Evolutionary conservation across 2,329 filamentous ascomycete species (phyloP).

Genomic region (Fusarium sp.): DNA sequence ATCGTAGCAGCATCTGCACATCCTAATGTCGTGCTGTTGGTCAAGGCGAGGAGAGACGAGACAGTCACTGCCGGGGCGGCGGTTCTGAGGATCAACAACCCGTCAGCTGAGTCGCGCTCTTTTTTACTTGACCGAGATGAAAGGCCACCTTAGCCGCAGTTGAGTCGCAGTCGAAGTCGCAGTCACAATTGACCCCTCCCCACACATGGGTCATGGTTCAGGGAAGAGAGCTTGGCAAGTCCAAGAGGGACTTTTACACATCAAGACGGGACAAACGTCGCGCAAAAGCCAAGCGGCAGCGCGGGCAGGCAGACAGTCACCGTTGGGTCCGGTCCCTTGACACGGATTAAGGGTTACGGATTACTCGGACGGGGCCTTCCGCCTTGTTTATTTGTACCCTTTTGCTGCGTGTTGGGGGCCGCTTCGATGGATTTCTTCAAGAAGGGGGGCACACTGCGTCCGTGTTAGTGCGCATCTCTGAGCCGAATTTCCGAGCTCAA

Average conservation of each 20-base stretch:
- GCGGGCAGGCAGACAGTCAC: not conserved
- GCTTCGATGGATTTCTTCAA: constrained; percentile 1
- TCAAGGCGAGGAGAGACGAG: not conserved
- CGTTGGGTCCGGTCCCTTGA: not conserved
- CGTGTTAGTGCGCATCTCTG: constrained; percentile 14
- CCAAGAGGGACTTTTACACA: constrained; percentile 1
- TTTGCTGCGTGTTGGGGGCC: not conserved
- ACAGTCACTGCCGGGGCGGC: not conserved
- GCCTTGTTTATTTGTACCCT: not conserved
- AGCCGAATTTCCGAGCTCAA: constrained; percentile 36
- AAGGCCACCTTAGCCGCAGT: not conserved
- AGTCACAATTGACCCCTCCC: not conserved
- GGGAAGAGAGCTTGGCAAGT: not conserved
- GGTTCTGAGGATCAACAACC: not conserved
- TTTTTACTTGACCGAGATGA: constrained; percentile 15
- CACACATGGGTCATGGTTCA: not conserved
- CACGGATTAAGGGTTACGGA: constrained; percentile 2
- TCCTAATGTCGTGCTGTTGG: not conserved
- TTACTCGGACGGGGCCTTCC: not conserved
- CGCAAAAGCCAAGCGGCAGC: not conserved
- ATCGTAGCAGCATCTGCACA: not conserved
- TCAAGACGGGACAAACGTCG: constrained; percentile 1
- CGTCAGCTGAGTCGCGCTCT: not conserved
- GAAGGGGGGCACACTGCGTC: constrained; percentile 13
- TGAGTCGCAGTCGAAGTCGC: not conserved